phyloP scores from a whole-genome alignment of 352 stramenopile genomes.

The Phytopythium vexans region DNA sequence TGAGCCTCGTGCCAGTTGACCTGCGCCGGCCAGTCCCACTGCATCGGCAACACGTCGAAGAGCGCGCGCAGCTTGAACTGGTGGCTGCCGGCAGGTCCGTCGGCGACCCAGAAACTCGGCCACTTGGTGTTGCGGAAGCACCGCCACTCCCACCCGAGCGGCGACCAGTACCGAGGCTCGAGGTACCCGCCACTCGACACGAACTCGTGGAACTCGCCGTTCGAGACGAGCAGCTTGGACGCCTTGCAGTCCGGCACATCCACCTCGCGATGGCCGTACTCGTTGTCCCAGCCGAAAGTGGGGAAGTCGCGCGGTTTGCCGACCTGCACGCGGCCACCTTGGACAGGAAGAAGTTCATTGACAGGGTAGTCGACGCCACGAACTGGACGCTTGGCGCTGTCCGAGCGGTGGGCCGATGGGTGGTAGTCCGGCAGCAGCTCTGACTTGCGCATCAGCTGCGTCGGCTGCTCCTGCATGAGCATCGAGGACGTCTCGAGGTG shows the following conservation, averaged over 20 bases:
- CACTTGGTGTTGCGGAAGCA: conserved; percentile 96
- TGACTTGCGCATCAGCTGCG: conserved; percentile 86
- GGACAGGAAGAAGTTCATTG: conserved; percentile 88
- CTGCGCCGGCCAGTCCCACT: conserved; percentile 95
- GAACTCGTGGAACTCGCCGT: conserved; percentile 96
- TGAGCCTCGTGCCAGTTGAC: conserved; percentile 96
- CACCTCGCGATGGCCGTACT: conserved; percentile 91
- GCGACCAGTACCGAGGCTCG: conserved; percentile 87
- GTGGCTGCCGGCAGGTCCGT: conserved; percentile 90
- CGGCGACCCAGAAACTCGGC: conserved; percentile 93
- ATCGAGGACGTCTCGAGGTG: conserved; percentile 97
- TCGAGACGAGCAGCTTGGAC: conserved; percentile 92
- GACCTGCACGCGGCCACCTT: conserved; percentile 61
- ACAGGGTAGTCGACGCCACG: conserved; percentile 84
- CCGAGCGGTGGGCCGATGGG: conserved; percentile 27
- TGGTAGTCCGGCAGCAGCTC: conserved; percentile 87
- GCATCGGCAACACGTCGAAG: conserved; percentile 91
- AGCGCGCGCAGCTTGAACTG: conserved; percentile 93
- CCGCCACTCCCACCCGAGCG: conserved; percentile 93
- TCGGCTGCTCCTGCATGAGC: conserved; percentile 91
- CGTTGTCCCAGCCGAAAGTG: conserved; percentile 97
- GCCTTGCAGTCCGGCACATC: conserved; percentile 87
- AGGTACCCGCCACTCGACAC: conserved; percentile 93
- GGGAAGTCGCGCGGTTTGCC: conserved; percentile 92
- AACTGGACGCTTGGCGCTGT: conserved; percentile 41